Conservation (phyloP, 495 filamentous ascomycete species). For the Penicillium ucsense region DNA sequence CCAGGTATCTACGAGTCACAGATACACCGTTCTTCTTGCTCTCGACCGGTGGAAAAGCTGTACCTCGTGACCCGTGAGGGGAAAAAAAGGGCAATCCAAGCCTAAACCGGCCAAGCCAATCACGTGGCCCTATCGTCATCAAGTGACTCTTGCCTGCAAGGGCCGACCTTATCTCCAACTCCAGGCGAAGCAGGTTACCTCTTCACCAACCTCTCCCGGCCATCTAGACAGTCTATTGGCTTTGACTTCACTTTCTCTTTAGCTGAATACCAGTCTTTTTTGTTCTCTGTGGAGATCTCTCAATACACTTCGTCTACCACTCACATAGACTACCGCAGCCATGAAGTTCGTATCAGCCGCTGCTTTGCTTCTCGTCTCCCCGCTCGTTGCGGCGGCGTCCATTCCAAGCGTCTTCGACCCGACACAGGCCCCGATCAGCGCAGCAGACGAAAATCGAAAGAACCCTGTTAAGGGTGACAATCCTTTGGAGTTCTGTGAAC, state of each 20-base stretch:
- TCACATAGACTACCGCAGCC: constrained; percentile 2
- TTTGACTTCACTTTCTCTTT: too few species aligned
- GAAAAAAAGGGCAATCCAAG: background rate
- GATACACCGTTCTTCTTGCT: too few species aligned
- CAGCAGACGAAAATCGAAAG: constrained; percentile 1
- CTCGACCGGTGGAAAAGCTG: background rate
- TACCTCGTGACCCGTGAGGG: background rate
- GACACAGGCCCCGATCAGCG: constrained; percentile 22
- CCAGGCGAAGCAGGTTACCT: background rate
- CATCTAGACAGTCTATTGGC: too few species aligned
- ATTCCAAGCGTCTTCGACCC: constrained; percentile 17
- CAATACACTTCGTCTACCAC: background rate
- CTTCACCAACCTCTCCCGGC: too few species aligned
- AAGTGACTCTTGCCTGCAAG: constrained; percentile 13
- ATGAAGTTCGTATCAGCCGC: constrained; percentile 42
- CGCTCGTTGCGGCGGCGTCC: constrained; percentile 23
- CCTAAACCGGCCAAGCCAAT: constrained; percentile 4
- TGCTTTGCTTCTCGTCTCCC: constrained; percentile 24
- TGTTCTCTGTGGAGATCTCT: too few species aligned
- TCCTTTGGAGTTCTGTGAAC: constrained; percentile 53
- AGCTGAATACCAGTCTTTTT: too few species aligned
- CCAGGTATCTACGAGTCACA: too few species aligned
- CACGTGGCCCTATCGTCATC: constrained; percentile 18
- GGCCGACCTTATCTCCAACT: background rate
- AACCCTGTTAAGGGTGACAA: constrained; percentile 31